Evolutionary conservation across 345 rosid genomes (phyloP).

Genomic region (Brassica cretica): DNA sequence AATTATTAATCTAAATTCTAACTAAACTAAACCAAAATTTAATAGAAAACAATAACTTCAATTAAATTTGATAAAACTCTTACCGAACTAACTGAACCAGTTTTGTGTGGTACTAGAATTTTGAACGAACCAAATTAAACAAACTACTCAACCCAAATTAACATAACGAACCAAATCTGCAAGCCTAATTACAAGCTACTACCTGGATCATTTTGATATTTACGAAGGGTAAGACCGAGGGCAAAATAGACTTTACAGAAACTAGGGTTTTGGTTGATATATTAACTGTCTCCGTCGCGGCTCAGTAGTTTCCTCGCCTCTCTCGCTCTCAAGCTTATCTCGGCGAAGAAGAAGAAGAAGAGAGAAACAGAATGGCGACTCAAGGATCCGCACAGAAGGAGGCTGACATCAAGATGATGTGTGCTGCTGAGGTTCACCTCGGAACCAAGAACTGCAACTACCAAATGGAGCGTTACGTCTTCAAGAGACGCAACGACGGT

Average conservation of each 20-base stretch:
- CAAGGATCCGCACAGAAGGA: constrained; percentile 56
- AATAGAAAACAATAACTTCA: too few relatives aligned
- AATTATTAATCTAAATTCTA: too few relatives aligned
- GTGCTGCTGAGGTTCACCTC: constrained; percentile 88
- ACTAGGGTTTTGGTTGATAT: constrained; percentile 17
- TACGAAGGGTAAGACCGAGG: neutral
- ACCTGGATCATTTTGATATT: too few relatives aligned
- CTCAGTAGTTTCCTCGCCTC: neutral
- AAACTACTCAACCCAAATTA: neutral
- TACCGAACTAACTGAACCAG: neutral
- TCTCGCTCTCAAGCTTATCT: neutral
- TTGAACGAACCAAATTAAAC: neutral
- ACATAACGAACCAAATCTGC: neutral
- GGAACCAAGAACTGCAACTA: constrained; percentile 89
- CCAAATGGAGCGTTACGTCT: constrained; percentile 92
- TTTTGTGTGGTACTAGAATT: neutral
- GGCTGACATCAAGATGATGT: constrained; percentile 81
- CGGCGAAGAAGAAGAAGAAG: constrained; percentile 22
- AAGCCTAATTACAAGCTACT: too few relatives aligned
- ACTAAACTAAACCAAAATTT: too few relatives aligned
- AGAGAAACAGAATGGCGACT: constrained; percentile 35
- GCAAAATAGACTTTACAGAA: neutral
- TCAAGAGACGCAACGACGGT: constrained; percentile 96
- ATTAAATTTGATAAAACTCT: too few relatives aligned
- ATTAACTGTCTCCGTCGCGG: neutral